Percentiles rank a stretch among this genome's conserved stretches.
These are phyloP conservation scores for Podospora tetraspora DNA, from an alignment of 495 filamentous ascomycete species.

Conservation along the genomic window DNA sequence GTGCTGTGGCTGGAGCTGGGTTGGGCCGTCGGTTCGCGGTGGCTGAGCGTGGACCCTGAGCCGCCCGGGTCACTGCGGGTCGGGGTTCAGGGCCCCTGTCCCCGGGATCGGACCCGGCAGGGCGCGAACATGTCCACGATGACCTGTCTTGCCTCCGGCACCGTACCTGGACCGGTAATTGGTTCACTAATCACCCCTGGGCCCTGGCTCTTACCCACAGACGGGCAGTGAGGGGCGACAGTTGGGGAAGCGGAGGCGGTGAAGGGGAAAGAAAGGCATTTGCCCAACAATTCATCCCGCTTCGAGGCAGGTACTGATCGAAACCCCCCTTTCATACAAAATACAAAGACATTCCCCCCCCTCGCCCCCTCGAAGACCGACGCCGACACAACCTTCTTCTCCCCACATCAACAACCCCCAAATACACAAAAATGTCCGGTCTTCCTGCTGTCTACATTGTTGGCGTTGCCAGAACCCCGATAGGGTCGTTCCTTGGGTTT, in stretches of 20 bases:
- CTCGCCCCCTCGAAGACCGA: neutral
- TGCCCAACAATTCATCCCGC: slow-evolving; percentile 6
- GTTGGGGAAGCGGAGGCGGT: slow-evolving; percentile 8
- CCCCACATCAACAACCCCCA: neutral
- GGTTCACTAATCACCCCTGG: neutral
- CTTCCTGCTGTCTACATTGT: slow-evolving; percentile 92
- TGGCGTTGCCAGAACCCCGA: slow-evolving; percentile 80
- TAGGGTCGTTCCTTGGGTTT: slow-evolving; percentile 90
- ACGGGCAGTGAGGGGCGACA: slow-evolving; percentile 9
- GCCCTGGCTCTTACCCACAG: neutral
- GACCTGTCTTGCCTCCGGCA: neutral
- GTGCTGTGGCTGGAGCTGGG: slow-evolving; percentile 9
- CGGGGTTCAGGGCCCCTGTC: neutral
- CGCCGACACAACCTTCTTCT: neutral
- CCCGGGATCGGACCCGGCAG: slow-evolving; percentile 9
- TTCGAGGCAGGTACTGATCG: neutral
- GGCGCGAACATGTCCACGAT: neutral
- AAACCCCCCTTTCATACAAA: neutral
- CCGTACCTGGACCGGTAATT: neutral
- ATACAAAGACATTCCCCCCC: neutral
- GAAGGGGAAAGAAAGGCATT: neutral
- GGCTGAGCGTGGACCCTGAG: neutral
- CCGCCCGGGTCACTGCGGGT: neutral
- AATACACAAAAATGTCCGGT: slow-evolving; percentile 23
- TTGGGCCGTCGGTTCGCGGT: neutral